These are phyloP conservation scores for Vitis riparia DNA, from an alignment of 164 flowering plant species.

Conservation along the genomic window DNA sequence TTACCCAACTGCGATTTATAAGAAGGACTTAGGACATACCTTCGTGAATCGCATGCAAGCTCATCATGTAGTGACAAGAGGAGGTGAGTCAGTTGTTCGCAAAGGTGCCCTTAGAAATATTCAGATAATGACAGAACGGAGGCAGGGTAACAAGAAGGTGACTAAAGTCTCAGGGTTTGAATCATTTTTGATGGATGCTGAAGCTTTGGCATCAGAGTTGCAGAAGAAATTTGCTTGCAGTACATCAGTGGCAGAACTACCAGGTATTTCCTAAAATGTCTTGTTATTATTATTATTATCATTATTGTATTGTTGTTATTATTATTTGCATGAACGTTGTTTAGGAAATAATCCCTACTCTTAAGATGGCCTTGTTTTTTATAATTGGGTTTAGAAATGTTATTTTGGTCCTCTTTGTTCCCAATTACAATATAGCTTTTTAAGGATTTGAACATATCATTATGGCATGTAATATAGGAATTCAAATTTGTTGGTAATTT, in stretches of 20 bases:
- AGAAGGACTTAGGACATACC: constrained; percentile 70
- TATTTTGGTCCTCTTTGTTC: too few relatives aligned
- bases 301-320: too few relatives aligned
- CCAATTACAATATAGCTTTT: too few relatives aligned
- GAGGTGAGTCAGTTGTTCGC: constrained; percentile 67
- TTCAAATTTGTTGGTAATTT: too few relatives aligned
- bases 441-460: too few relatives aligned
- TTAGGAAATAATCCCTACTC: too few relatives aligned
- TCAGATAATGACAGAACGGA: constrained; percentile 82
- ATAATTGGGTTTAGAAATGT: too few relatives aligned
- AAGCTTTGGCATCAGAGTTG: constrained; percentile 81
- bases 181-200: constrained; percentile 77
- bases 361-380: too few relatives aligned
- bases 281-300: too few relatives aligned
- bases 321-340: too few relatives aligned
- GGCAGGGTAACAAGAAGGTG: constrained; percentile 95
- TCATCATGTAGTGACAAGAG: constrained; percentile 74
- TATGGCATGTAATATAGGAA: too few relatives aligned
- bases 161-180: constrained; percentile 87
- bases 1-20: constrained; percentile 94
- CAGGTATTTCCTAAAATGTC: constrained; percentile 43
- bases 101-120: constrained; percentile 80
- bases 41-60: constrained; percentile 86
- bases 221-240: constrained; percentile 99
- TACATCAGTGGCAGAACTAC: constrained; percentile 80